Base-by-base conservation (phyloP, 2,329 filamentous ascomycete species). In the Colletotrichum limetticola region DNA sequence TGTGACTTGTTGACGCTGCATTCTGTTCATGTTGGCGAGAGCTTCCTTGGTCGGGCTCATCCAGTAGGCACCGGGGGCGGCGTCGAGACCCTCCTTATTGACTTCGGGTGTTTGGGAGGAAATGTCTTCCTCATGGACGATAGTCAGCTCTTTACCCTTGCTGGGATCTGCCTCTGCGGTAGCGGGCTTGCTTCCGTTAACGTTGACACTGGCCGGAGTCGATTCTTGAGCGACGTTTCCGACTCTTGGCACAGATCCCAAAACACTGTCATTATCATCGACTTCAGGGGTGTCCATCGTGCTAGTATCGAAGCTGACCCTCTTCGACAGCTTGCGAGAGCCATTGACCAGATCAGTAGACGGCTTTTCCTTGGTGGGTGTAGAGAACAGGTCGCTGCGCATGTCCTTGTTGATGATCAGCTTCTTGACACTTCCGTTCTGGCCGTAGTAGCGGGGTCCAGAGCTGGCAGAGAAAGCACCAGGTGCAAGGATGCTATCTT, bases 401-500 rank as follows among this genome's bases (percentile, higher is more conserved):
- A 99, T 88, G 76, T 92, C 93, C 75, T 95, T 92, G 83, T 98
- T 97, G 80, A 99, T 98, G 66, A 95, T 93, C 69, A 99, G 89
- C 82, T 95, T 95, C 86, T 98, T 98, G 77, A 98, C 90, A 79
- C 90, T 94, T 57, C 91, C 90, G 61, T 88, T 89, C 79, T 87
- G 91, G n/a, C 90, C 89, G 64, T 92, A 92, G 76, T 91, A 89
- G 71, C 92, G 90, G 46, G 89, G 87, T 70, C 87, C 88, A 22
- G 89, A 85, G 78, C 90, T 92, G 30, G 92, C 87, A 2, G 94
- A 94, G 81, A 98, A 95, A 2, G 95, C 95, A 49, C 94, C 94
- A 0, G 95, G 95, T 1, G 94, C 90, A 32, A 98, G 86, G 69
- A 98, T 93, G 81, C 94, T 97, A 76, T 97, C 94, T 68, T 97